Percentiles rank a stretch among this genome's conserved stretches.
phyloP scores from a whole-genome alignment of 2,329 filamentous ascomycete genomes.

The Pseudocercospora fijiensis region DNA sequence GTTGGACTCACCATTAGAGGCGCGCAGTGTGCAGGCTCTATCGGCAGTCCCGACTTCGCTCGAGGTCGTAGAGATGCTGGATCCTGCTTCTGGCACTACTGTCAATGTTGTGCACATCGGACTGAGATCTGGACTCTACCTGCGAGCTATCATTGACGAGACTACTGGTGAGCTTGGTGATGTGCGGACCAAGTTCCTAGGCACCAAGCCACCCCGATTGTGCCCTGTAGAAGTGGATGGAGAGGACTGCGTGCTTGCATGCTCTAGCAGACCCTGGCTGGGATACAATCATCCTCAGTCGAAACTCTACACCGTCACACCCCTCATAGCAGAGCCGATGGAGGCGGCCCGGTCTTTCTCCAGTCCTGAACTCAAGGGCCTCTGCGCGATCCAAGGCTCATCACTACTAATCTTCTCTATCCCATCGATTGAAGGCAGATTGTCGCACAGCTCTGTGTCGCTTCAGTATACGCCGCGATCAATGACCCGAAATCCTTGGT shows the following conservation, averaged over 20 bases:
- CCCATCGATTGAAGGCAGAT: slow-evolving; percentile 29
- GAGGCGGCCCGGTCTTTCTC: slow-evolving; percentile 97
- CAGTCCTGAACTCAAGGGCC: slow-evolving; percentile 65
- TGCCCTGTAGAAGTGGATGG: slow-evolving; percentile 88
- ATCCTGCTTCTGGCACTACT: slow-evolving; percentile 83
- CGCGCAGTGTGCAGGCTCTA: slow-evolving; percentile 89
- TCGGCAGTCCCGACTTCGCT: slow-evolving; percentile 86
- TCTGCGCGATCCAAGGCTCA: slow-evolving; percentile 40
- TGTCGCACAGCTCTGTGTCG: slow-evolving; percentile 50
- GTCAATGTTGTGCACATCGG: slow-evolving; percentile 96
- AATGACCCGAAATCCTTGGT: slow-evolving; percentile 82
- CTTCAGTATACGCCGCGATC: slow-evolving; percentile 87
- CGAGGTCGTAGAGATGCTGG: slow-evolving; percentile 91
- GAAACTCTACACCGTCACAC: slow-evolving; percentile 86
- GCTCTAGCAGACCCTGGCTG: slow-evolving; percentile 94
- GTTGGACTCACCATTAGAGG: slow-evolving; percentile 78
- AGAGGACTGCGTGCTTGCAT: slow-evolving; percentile 72
- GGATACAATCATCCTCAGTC: slow-evolving; percentile 88
- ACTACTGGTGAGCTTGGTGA: slow-evolving; percentile 94
- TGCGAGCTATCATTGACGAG: slow-evolving; percentile 91
- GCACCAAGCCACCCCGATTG: slow-evolving; percentile 82
- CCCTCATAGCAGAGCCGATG: slow-evolving; percentile 69
- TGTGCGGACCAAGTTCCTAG: slow-evolving; percentile 90
- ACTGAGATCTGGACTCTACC: slow-evolving; percentile 90
- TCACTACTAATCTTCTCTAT: slow-evolving; percentile 68